Conservation (phyloP, 257 asterid genomes). For the Scutellaria galericulata region DNA sequence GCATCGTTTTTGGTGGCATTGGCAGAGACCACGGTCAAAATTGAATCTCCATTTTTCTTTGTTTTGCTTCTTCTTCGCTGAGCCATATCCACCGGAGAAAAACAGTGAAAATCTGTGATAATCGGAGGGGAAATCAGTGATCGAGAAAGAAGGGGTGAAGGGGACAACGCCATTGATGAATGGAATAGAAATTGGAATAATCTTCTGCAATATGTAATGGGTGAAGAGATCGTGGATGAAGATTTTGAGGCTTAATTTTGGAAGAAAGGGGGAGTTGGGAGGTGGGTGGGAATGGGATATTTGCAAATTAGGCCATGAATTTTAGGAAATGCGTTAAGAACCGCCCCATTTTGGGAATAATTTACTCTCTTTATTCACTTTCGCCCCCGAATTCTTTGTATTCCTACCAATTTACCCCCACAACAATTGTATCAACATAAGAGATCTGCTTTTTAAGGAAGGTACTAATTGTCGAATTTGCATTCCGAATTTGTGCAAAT, state of each 20-base stretch:
- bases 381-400: not conserved
- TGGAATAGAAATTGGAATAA: slow-evolving; percentile 9
- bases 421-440: too few relatives aligned
- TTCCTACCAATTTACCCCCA: too few relatives aligned
- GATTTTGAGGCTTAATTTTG: slow-evolving; percentile 7
- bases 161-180: slow-evolving; percentile 40
- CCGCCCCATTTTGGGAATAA: not conserved
- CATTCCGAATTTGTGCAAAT: too few relatives aligned
- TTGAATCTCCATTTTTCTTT: slow-evolving; percentile 40
- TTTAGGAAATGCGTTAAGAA: slow-evolving; percentile 28
- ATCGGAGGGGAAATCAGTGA: slow-evolving; percentile 24
- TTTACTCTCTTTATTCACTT: not conserved
- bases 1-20: slow-evolving; percentile 44
- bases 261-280: not conserved
- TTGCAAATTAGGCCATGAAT: slow-evolving; percentile 29
- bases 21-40: slow-evolving; percentile 45
- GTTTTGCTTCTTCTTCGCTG: slow-evolving; percentile 30
- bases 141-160: slow-evolving; percentile 33
- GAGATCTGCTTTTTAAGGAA: too few relatives aligned
- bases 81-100: slow-evolving; percentile 33
- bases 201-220: slow-evolving; percentile 23
- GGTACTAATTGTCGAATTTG: too few relatives aligned
- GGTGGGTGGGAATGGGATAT: not conserved
- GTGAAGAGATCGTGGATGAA: slow-evolving; percentile 17
- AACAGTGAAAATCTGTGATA: slow-evolving; percentile 33